Conservation (phyloP, 1,284 basidiomycete species). For the Farysia itapuensis region DNA sequence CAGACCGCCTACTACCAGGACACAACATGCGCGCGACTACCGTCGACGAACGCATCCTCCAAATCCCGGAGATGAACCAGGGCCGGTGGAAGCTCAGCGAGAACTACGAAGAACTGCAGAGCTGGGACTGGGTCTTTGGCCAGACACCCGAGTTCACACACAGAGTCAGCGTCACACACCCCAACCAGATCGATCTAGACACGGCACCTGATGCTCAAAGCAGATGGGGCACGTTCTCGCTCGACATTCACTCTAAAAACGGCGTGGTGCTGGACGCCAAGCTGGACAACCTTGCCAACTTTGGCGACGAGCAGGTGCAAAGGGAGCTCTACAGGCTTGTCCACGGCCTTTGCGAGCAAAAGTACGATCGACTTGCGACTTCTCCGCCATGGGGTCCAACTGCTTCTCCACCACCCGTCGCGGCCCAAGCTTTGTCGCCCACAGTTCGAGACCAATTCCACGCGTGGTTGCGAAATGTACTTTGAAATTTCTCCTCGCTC, state of each 20-base stretch:
- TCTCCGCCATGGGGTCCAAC: slow-evolving; percentile 28
- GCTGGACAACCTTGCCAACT: slow-evolving; percentile 10
- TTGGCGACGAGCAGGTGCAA: slow-evolving; percentile 8
- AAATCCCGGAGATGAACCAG: slow-evolving; percentile 4
- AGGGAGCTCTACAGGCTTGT: slow-evolving; percentile 6
- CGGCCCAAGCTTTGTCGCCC: no score
- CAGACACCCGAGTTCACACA: slow-evolving; percentile 88
- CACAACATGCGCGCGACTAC: slow-evolving; percentile 1
- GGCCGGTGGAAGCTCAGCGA: slow-evolving; percentile 16
- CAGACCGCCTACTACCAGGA: no score
- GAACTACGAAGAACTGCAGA: slow-evolving; percentile 63
- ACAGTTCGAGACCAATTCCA: slow-evolving; percentile 2
- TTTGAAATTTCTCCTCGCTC: no score
- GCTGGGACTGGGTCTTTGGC: slow-evolving; percentile 90
- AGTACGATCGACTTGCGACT: slow-evolving; percentile 37
- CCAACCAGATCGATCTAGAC: slow-evolving; percentile 3
- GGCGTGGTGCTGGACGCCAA: slow-evolving; percentile 34
- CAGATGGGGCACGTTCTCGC: slow-evolving; percentile 15
- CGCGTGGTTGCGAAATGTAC: slow-evolving; percentile 15
- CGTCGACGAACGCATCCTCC: slow-evolving; percentile 21
- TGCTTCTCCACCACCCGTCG: not conserved
- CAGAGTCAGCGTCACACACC: slow-evolving; percentile 11
- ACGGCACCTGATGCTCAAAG: not conserved
- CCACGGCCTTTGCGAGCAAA: slow-evolving; percentile 10
- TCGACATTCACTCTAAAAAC: slow-evolving; percentile 31